phyloP scores from a whole-genome alignment of 495 filamentous ascomycete species.

The Neurospora discreta region DNA sequence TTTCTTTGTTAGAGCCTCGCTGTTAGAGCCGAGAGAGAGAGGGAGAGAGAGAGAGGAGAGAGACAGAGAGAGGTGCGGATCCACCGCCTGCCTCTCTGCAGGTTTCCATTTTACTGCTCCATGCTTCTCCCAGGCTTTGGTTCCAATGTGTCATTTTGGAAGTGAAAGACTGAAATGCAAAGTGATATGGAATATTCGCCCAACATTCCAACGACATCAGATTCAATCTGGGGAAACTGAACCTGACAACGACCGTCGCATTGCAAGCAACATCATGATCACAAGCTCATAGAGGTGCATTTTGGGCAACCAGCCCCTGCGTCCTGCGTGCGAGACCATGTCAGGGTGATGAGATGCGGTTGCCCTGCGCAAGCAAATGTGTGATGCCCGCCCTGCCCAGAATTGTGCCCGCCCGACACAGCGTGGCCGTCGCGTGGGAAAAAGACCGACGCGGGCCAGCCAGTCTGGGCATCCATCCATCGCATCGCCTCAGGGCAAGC shows the following conservation, averaged over 20 bases:
- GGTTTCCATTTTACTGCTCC: background rate
- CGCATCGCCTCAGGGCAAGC: no score
- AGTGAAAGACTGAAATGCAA: background rate
- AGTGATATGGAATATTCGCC: background rate
- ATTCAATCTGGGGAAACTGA: background rate
- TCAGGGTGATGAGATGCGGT: background rate
- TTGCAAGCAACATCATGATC: background rate
- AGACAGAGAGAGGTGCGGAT: background rate
- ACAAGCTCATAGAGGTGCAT: background rate
- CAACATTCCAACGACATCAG: background rate
- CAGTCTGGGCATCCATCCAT: background rate
- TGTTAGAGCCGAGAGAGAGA: background rate
- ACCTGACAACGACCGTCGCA: background rate
- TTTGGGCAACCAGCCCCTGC: background rate
- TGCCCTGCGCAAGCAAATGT: background rate
- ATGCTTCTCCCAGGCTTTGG: no score
- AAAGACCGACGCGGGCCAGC: no score
- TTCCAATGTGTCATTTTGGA: background rate
- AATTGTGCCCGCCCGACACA: background rate
- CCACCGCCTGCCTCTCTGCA: background rate
- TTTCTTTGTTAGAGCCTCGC: background rate
- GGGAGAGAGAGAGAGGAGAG: no score
- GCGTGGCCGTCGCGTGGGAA: background rate
- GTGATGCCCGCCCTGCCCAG: background rate
- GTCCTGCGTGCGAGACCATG: background rate